Conservation (phyloP, 306 rosid species). For the Prinsepia uniflora region DNA sequence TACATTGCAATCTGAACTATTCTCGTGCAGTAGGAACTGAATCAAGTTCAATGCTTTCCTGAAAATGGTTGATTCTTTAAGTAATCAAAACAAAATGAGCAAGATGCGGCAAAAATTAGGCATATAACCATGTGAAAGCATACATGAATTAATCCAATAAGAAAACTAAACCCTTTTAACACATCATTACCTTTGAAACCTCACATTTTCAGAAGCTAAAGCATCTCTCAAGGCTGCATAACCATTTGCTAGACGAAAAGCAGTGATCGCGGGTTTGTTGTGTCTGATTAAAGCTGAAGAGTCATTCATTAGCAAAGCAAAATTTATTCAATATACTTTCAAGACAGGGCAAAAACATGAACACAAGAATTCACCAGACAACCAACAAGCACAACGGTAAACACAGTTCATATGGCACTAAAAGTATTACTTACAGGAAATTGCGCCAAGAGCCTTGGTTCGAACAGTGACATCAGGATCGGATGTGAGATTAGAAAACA, state of each 20-base stretch:
- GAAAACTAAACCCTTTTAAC: neutral
- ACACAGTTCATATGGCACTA: neutral
- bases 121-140: neutral
- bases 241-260: constrained; percentile 89
- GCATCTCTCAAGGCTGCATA: constrained; percentile 81
- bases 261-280: constrained; percentile 65
- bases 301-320: constrained; percentile 21
- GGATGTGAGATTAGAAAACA: constrained; percentile 58
- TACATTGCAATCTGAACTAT: constrained; percentile 56
- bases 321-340: constrained; percentile 15
- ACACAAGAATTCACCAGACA: neutral
- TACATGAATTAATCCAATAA: neutral
- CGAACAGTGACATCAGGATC: constrained; percentile 77
- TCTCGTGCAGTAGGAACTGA: constrained; percentile 66
- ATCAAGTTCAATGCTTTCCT: constrained; percentile 94
- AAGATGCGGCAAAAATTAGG: neutral
- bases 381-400: neutral
- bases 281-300: constrained; percentile 74
- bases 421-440: constrained; percentile 61
- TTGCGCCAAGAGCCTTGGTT: constrained; percentile 81
- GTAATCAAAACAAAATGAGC: neutral
- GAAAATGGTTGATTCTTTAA: constrained; percentile 19
- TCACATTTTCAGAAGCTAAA: constrained; percentile 61
- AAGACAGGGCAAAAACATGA: neutral
- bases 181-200: constrained; percentile 79